Evolutionary conservation across 2,329 filamentous ascomycete species (phyloP), one percentile per base, ranked within the genome.

Genomic region (Rutstroemia sp.): DNA sequence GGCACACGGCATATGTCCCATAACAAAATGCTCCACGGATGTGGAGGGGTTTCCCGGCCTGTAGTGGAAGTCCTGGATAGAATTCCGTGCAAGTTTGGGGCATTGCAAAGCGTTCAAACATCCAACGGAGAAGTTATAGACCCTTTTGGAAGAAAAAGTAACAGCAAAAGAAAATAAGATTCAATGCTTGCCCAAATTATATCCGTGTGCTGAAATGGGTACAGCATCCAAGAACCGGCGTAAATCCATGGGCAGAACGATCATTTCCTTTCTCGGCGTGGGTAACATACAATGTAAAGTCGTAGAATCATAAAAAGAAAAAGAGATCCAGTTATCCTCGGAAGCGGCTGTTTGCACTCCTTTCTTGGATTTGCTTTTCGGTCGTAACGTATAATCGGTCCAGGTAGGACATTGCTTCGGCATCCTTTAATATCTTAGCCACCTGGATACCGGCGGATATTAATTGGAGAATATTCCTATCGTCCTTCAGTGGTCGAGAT

Each of bases 361-460:
- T 79, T 61, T 89, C 83, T 67, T 88, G 83, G 65, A 94, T 92
- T 72, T 87, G 78, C 70, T 81, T 81, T 74, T 94, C 89, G 51
- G 89, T 94, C 65, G 85, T 81, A 76, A 88, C 80, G 78, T 95
- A 95, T 72, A 95, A 77, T 70, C 79, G 78, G 74, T 92, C 88
- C 67, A 94, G 77, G 27, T 57, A 56, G 25, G 23, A 30, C 58
- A 60, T 60, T 23, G 56, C 56, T 34, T 34, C 25, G 12, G 47
- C 44, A 73, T 95, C 89, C 74, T 89, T 91, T 59, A 95, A 75
- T 61, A 95, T 91, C 72, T 90, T 92, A 58, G 89, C 87, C 58
- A 95, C 89, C 72, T 95, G 89, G 53, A 90, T 88, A 41, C 89
- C 89, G 42, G 89, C 89, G 61, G 88, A 92, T 67, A 95, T 89